These are phyloP conservation scores for Pseudogymnoascus sp. DNA, from an alignment of 2,329 filamentous ascomycete genomes.

Conservation along the genomic window DNA sequence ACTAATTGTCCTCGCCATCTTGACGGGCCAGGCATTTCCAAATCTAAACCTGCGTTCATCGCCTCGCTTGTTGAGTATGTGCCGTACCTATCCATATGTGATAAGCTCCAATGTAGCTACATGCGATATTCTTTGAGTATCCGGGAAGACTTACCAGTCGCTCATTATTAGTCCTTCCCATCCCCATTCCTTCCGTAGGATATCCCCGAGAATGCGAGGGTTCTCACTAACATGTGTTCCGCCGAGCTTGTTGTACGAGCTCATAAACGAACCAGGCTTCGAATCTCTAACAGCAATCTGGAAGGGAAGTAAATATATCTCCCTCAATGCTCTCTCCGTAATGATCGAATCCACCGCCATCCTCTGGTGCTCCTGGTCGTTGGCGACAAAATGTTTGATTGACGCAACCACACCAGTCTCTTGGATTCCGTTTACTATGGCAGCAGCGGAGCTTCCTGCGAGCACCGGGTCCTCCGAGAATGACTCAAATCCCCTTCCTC, in stretches of 20 bases:
- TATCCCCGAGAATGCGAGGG: slow-evolving; percentile 38
- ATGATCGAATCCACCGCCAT: slow-evolving; percentile 28
- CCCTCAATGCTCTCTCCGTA: slow-evolving; percentile 30
- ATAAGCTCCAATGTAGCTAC: not conserved
- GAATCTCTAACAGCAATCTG: slow-evolving; percentile 36
- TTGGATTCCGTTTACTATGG: slow-evolving; percentile 36
- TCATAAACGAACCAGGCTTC: slow-evolving; percentile 48
- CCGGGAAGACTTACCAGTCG: slow-evolving; percentile 40
- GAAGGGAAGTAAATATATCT: slow-evolving; percentile 38
- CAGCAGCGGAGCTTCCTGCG: slow-evolving; percentile 33
- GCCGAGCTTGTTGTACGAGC: slow-evolving; percentile 51
- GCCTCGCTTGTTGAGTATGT: slow-evolving; percentile 8
- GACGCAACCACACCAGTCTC: slow-evolving; percentile 32
- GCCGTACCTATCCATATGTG: slow-evolving; percentile 17
- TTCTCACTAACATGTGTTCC: slow-evolving; percentile 49
- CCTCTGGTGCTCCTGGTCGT: slow-evolving; percentile 33
- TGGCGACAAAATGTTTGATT: slow-evolving; percentile 39
- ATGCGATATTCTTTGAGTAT: not conserved
- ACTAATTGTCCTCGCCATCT: slow-evolving; percentile 27
- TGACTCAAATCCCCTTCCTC: slow-evolving; percentile 39
- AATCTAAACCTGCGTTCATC: slow-evolving; percentile 36
- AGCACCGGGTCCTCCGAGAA: slow-evolving; percentile 41
- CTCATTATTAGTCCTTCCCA: slow-evolving; percentile 51
- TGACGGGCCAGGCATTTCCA: slow-evolving; percentile 39
- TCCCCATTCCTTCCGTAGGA: slow-evolving; percentile 49